Evolutionary conservation across 768 basidiomycete species (phyloP), one percentile per base, ranked within the genome.

Genomic region (Leucocoprinus birnbaumii): DNA sequence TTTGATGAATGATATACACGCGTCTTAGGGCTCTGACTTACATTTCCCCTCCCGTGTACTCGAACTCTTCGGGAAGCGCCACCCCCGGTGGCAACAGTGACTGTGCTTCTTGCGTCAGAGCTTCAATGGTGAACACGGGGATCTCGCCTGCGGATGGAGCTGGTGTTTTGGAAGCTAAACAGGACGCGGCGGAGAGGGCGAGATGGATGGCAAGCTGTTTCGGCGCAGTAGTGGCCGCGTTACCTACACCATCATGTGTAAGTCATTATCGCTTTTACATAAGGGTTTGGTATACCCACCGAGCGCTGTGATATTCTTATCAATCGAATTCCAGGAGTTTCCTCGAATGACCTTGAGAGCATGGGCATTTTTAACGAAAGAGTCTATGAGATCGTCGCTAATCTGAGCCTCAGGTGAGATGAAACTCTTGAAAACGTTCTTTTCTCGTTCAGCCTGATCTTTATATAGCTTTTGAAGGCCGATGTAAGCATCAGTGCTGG

Each of bases 391-490:
- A 1, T 68, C 72, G 25, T 83, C 80, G 40, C 80, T 75, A 14
- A 86, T 70, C 45, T 51, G 47, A 34, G 55, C 31, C 2, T 52
- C 45, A 6, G 56, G 53, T 7, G 66, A 66, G 25, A 84, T 62
- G 44, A 79, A 77, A 40, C 72, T 73, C 66, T 78, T 79, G 65
- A 91, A 80, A 0, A 71, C 61, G 16, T 64, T 73, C 63, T 83
- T 87, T 65, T 94, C 91, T 48, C 81, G 79, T 34, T 83, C 82
- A 2, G 94, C 88, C 50, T 85, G 83, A 5, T 76, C 65, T 63
- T 90, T 91, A 74, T 95, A 99, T 55, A 98, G 66, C 40, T 78
- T 85, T 66, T 98, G 95, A 11, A 99, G 78, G 16, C 83, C 78
- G 46, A 97, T 86, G 66, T 98, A 98, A 52, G 80, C 79, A 19